A percentile compares a stretch with the other conserved stretches of the same genome.
phyloP scores from a whole-genome alignment of 352 stramenopile species.

The Phytophthora tentaculata region DNA sequence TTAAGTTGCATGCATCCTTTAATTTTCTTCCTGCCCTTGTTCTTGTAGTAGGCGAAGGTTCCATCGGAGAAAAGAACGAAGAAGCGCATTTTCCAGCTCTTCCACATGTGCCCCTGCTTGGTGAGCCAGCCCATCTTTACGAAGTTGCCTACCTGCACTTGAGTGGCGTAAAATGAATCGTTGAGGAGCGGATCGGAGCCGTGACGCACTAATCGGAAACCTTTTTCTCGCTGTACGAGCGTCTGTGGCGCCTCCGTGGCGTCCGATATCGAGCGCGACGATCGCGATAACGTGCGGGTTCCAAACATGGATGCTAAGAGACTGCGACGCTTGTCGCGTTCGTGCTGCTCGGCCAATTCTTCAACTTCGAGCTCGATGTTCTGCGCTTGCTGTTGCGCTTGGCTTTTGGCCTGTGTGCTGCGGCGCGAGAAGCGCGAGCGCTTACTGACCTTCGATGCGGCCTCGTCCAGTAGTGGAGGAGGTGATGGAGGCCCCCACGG shows the following conservation, averaged over 20 bases:
- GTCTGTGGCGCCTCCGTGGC: constrained; percentile 18
- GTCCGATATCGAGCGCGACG: constrained; percentile 37
- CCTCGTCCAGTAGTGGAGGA: constrained; percentile 32
- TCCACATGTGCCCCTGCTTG: constrained; percentile 87
- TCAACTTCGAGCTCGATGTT: constrained; percentile 44
- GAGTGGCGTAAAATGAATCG: constrained; percentile 68
- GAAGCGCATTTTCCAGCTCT: constrained; percentile 88
- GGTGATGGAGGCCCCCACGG: constrained; percentile 22
- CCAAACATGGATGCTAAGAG: constrained; percentile 40
- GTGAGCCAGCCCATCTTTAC: constrained; percentile 87
- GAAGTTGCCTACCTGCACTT: constrained; percentile 74
- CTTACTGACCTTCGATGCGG: constrained; percentile 11
- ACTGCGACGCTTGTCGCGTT: constrained; percentile 29
- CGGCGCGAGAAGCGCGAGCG: constrained; percentile 27
- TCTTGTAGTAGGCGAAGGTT: constrained; percentile 87
- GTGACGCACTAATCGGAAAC: constrained; percentile 49
- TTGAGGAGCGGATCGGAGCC: constrained; percentile 72
- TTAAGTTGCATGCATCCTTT: constrained; percentile 85
- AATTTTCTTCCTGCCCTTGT: constrained; percentile 75
- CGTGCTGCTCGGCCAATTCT: constrained; percentile 27
- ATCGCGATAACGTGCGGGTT: constrained; percentile 14
- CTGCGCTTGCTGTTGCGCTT: constrained; percentile 14
- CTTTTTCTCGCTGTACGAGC: constrained; percentile 46
- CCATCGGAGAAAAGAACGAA: constrained; percentile 87
- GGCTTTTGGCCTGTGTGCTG: constrained; percentile 13